A percentile compares a stretch with the other conserved stretches of the same genome.
These are phyloP conservation scores for Yamadazyma jaroonii DNA, from an alignment of 1,139 yeast species.

Conservation along the genomic window DNA sequence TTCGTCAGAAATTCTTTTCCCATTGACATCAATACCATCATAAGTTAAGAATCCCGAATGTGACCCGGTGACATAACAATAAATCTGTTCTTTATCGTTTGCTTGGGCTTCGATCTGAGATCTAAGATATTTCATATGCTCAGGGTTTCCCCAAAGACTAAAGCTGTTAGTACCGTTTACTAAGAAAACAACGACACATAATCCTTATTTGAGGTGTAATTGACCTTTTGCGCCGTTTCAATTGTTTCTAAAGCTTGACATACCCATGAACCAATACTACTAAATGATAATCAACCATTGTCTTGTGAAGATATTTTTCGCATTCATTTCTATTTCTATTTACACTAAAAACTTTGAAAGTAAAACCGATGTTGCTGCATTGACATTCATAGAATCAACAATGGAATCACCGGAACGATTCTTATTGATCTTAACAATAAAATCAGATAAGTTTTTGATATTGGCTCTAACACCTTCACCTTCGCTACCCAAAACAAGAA, in stretches of 20 bases:
- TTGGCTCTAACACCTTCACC: constrained; percentile 77
- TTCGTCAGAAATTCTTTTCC: constrained; percentile 71
- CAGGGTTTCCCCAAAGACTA: constrained; percentile 72
- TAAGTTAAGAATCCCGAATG: constrained; percentile 71
- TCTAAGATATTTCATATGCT: constrained; percentile 62
- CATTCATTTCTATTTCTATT: constrained; percentile 1
- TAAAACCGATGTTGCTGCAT: constrained; percentile 80
- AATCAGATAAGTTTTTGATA: constrained; percentile 61
- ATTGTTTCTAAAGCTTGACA: constrained; percentile 15
- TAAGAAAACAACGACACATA: neutral
- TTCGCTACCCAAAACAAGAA: constrained; percentile 82
- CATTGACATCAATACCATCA: constrained; percentile 86
- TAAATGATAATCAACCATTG: constrained; percentile 45
- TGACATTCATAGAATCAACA: constrained; percentile 83
- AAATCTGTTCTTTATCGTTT: constrained; percentile 28
- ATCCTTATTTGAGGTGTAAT: neutral
- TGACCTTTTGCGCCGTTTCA: neutral
- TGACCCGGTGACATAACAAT: constrained; percentile 57
- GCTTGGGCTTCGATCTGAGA: constrained; percentile 27
- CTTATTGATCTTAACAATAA: constrained; percentile 47
- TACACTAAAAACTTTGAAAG: constrained; percentile 20
- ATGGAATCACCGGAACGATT: constrained; percentile 32
- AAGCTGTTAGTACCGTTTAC: constrained; percentile 14
- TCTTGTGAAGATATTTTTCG: neutral
- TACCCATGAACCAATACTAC: constrained; percentile 76